Evolutionary conservation across 441 rosid genomes (phyloP).

Genomic region (Adansonia grandidieri): DNA sequence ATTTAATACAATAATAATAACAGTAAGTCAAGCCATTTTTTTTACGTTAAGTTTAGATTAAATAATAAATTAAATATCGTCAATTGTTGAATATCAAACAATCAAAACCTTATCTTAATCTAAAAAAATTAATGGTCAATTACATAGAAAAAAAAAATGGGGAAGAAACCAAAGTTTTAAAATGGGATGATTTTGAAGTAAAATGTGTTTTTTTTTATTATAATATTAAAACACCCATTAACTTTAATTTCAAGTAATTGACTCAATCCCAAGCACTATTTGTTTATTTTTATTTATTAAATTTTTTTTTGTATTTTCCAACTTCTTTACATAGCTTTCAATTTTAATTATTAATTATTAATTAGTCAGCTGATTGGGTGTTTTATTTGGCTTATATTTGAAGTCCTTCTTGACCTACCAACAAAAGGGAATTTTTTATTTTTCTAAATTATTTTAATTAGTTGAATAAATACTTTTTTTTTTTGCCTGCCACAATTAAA

Average conservation of each 20-base stretch:
- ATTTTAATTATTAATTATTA: background rate
- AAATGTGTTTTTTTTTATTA: background rate
- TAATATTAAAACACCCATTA: background rate
- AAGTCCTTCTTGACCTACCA: background rate
- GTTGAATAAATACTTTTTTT: background rate
- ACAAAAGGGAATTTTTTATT: background rate
- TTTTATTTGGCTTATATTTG: background rate
- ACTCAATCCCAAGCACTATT: background rate
- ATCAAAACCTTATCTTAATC: background rate
- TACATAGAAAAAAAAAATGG: background rate
- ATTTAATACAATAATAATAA: no score
- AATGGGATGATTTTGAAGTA: slow-evolving; percentile 1
- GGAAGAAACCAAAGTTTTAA: background rate
- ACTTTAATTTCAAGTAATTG: background rate
- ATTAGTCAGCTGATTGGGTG: background rate
- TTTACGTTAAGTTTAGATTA: no score
- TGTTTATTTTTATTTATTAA: background rate
- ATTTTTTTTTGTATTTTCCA: background rate
- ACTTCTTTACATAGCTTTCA: background rate
- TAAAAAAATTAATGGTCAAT: background rate
- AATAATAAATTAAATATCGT: no score
- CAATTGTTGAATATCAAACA: background rate
- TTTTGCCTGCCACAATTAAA: background rate
- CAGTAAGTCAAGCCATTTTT: no score
- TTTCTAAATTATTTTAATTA: background rate